These are phyloP conservation scores for Forsythia suspensa DNA, from an alignment of 257 asterid species.

Conservation along the genomic window DNA sequence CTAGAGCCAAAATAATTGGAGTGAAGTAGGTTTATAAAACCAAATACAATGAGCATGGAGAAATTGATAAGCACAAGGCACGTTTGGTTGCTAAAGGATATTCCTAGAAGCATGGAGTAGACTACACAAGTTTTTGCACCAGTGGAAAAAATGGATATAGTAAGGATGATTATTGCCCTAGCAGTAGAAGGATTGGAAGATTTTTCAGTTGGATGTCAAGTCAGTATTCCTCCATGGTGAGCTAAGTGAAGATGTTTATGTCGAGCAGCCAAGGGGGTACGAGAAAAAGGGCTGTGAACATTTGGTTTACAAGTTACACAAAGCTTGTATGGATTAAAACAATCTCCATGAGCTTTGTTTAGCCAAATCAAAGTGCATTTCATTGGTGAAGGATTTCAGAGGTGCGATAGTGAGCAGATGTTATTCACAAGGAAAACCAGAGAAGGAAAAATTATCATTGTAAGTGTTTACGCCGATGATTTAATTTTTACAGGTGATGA, in stretches of 20 bases:
- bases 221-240: not conserved
- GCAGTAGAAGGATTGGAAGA: not conserved
- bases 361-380: conserved; percentile 15
- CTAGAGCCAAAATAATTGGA: too few species aligned
- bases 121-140: not conserved
- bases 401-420: conserved; percentile 7
- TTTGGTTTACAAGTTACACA: not conserved
- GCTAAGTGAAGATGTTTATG: not conserved
- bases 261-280: not conserved
- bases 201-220: conserved; percentile 1
- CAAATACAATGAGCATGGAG: too few species aligned
- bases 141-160: not conserved
- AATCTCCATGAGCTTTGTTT: conserved; percentile 19
- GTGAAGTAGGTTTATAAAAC: too few species aligned
- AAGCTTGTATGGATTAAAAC: too few species aligned
- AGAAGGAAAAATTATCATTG: conserved; percentile 10
- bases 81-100: too few species aligned
- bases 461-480: conserved; percentile 16
- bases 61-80: too few species aligned
- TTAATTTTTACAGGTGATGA: conserved; percentile 11
- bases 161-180: not conserved
- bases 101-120: not conserved
- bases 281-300: not conserved
- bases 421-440: conserved; percentile 3
- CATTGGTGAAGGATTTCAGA: conserved; percentile 17